Percentiles rank a stretch among this genome's conserved stretches.
Evolutionary conservation across 257 asterid genomes (phyloP).

Genomic region (Penstemon barbatus): DNA sequence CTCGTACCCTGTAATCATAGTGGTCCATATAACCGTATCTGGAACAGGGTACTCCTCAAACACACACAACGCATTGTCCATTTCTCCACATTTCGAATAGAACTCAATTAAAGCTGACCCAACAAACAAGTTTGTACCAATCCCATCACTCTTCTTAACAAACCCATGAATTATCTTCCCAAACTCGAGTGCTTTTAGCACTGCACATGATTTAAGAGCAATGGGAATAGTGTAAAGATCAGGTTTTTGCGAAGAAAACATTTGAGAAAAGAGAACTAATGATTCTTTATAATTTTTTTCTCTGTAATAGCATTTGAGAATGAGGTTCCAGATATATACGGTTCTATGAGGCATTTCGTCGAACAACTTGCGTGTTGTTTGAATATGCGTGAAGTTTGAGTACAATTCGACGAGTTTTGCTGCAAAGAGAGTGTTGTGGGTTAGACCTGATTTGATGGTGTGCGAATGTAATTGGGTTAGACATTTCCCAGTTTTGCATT

Average conservation of each 20-base stretch:
- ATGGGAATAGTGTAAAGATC: conserved; percentile 45
- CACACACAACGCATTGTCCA: conserved; percentile 53
- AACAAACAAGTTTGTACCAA: conserved; percentile 50
- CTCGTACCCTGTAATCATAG: conserved; percentile 61
- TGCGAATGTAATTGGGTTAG: conserved; percentile 47
- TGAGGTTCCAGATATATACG: conserved; percentile 40
- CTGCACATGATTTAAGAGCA: conserved; percentile 67
- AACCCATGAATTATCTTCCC: conserved; percentile 65
- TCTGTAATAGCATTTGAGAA: conserved; percentile 43
- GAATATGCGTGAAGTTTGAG: conserved; percentile 18
- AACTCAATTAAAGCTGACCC: conserved; percentile 65
- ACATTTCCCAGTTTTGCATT: conserved; percentile 41
- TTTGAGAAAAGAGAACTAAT: conserved; percentile 38
- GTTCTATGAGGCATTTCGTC: conserved; percentile 61
- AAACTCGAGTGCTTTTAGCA: conserved; percentile 36
- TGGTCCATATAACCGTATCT: conserved; percentile 71
- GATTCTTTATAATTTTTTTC: conserved; percentile 44
- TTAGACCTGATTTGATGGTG: conserved; percentile 44
- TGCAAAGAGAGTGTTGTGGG: conserved; percentile 30
- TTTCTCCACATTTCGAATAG: conserved; percentile 63
- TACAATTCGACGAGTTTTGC: conserved; percentile 35
- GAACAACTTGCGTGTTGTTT: conserved; percentile 54
- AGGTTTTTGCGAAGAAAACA: conserved; percentile 40
- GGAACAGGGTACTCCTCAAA: conserved; percentile 64
- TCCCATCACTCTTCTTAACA: conserved; percentile 40